Conservation (phyloP, 179 eudicot genomes). For the Actinidia polygama region DNA sequence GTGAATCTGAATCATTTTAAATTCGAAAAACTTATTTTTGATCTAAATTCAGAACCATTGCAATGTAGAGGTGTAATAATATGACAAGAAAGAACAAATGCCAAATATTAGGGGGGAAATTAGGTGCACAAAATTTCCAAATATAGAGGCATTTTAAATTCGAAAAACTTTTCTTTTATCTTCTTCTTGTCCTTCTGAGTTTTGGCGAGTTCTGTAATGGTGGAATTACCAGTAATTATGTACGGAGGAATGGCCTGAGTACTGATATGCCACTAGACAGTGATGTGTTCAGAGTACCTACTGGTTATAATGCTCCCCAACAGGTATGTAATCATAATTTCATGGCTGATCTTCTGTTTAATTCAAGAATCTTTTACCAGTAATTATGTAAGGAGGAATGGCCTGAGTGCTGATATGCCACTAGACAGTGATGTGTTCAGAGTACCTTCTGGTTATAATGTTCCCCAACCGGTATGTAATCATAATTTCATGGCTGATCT, state of each 20-base stretch:
- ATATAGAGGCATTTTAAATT: too few species aligned
- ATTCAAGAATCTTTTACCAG: background rate
- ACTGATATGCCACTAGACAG: constrained; percentile 60
- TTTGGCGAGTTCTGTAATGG: constrained; percentile 30
- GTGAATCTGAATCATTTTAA: too few species aligned
- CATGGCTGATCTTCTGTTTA: background rate
- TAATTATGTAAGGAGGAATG: too few species aligned
- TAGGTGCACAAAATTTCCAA: too few species aligned
- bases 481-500: too few species aligned
- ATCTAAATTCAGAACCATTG: too few species aligned
- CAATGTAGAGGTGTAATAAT: too few species aligned
- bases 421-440: background rate
- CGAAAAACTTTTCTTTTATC: constrained; percentile 1
- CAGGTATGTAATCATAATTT: constrained; percentile 43
- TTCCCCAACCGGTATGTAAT: constrained; percentile 10
- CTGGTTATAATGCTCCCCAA: constrained; percentile 67
- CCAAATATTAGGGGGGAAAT: too few species aligned
- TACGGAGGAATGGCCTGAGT: constrained; percentile 14
- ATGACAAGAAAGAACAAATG: too few species aligned
- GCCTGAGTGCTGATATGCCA: constrained; percentile 1
- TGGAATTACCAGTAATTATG: constrained; percentile 37
- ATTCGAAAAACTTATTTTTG: too few species aligned
- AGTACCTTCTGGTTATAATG: constrained; percentile 2
- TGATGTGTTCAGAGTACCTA: constrained; percentile 52
- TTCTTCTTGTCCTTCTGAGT: constrained; percentile 20